phyloP scores from a whole-genome alignment of 495 filamentous ascomycete genomes.

The Xylaria nigripes region DNA sequence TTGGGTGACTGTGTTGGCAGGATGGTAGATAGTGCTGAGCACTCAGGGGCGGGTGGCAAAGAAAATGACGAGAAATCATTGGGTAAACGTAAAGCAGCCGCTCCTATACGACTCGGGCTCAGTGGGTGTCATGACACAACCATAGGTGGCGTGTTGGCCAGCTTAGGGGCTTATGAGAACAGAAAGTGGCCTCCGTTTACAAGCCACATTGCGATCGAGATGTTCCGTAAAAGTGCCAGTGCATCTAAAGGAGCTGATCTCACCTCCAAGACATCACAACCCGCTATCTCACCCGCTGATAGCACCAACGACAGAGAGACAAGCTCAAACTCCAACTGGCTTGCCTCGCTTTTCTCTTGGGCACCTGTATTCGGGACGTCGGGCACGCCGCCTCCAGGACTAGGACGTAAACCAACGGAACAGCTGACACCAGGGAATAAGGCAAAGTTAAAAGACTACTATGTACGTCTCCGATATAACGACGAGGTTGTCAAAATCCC shows the following conservation, averaged over 20 bases:
- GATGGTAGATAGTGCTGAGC: conserved; percentile 68
- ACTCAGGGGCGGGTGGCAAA: conserved; percentile 49
- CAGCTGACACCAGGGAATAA: conserved; percentile 44
- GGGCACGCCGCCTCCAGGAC: conserved; percentile 28
- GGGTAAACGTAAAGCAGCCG: conserved; percentile 50
- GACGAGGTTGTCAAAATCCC: conserved; percentile 72
- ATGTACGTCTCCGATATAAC: conserved; percentile 92
- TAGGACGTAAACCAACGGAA: conserved; percentile 43
- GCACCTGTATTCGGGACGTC: conserved; percentile 2
- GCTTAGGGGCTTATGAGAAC: conserved; percentile 66
- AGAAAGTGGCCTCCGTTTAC: conserved; percentile 86
- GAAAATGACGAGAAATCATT: conserved; percentile 35
- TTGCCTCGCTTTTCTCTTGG: conserved; percentile 37
- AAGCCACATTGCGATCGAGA: conserved; percentile 81
- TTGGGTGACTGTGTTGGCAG: conserved; percentile 76
- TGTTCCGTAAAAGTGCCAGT: conserved; percentile 53
- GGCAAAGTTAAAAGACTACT: conserved; percentile 58
- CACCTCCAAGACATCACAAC: not conserved
- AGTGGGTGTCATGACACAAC: conserved; percentile 95
- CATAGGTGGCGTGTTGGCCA: conserved; percentile 67
- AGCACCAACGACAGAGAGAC: conserved; percentile 2
- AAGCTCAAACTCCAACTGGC: conserved; percentile 34
- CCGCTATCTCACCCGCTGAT: conserved; percentile 1
- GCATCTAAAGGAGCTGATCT: not conserved
- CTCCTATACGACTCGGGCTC: conserved; percentile 49